Evolutionary conservation across 352 stramenopile species (phyloP).

Genomic region (Phytophthora kernoviae): DNA sequence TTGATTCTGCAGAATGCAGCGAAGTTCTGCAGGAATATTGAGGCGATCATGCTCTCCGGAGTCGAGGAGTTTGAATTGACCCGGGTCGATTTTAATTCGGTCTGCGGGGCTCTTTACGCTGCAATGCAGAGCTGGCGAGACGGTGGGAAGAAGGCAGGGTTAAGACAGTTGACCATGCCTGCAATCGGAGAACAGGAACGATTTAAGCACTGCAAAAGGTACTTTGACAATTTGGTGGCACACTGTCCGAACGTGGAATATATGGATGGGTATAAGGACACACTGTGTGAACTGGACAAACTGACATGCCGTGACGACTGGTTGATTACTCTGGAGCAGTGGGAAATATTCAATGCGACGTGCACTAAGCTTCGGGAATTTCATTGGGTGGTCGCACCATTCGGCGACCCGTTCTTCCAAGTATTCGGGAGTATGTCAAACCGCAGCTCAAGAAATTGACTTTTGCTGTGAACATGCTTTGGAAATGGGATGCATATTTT

Average conservation of each 20-base stretch:
- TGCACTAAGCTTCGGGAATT: slow-evolving; percentile 44
- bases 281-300: slow-evolving; percentile 38
- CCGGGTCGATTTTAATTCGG: slow-evolving; percentile 14
- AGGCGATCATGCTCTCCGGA: slow-evolving; percentile 23
- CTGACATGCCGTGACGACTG: slow-evolving; percentile 37
- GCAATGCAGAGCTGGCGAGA: slow-evolving; percentile 32
- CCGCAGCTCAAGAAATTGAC: slow-evolving; percentile 35
- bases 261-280: slow-evolving; percentile 41
- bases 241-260: slow-evolving; percentile 36
- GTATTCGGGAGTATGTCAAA: slow-evolving; percentile 43
- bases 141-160: slow-evolving; percentile 12
- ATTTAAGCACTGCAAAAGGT: slow-evolving; percentile 18
- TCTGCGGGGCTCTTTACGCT: slow-evolving; percentile 33
- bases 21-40: slow-evolving; percentile 33
- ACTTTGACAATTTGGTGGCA: slow-evolving; percentile 37
- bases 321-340: slow-evolving; percentile 31
- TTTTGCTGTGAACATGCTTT: slow-evolving; percentile 47
- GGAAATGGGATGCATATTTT: slow-evolving; percentile 48
- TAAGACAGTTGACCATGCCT: slow-evolving; percentile 39
- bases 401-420: slow-evolving; percentile 44
- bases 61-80: slow-evolving; percentile 12
- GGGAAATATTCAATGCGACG: slow-evolving; percentile 39
- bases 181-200: slow-evolving; percentile 17
- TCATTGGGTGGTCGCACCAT: slow-evolving; percentile 45
- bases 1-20: slow-evolving; percentile 27